Conservation (phyloP, 192 early-diverging fungal species). For the Coemansia biformis region DNA sequence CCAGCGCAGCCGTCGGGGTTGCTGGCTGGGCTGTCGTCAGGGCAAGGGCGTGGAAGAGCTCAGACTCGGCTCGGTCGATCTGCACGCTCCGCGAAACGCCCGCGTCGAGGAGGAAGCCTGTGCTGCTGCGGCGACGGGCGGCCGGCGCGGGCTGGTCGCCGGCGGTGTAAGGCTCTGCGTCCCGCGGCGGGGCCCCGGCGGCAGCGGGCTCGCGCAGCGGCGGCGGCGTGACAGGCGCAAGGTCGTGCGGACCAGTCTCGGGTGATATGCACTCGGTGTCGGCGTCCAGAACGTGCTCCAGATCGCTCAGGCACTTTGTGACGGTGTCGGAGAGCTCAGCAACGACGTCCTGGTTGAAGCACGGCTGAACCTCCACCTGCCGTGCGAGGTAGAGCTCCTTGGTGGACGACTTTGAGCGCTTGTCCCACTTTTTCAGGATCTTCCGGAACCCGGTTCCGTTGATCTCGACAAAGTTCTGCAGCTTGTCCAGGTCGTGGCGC, state of each 20-base stretch:
- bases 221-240: slow-evolving; percentile 1
- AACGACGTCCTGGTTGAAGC: slow-evolving; percentile 91
- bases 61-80: slow-evolving; percentile 39
- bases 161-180: too few relatives aligned
- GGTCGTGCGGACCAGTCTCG: slow-evolving; percentile 25
- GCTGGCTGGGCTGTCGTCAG: slow-evolving; percentile 6
- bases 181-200: too few relatives aligned
- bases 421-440: slow-evolving; percentile 99
- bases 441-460: slow-evolving; percentile 96
- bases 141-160: background rate
- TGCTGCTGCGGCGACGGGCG: slow-evolving; percentile 6
- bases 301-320: slow-evolving; percentile 63
- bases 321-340: slow-evolving; percentile 85
- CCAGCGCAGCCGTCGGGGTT: slow-evolving; percentile 3
- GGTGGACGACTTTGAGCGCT: slow-evolving; percentile 92
- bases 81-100: slow-evolving; percentile 31
- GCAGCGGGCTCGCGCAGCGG: background rate
- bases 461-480: slow-evolving; percentile 97
- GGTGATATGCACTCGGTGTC: slow-evolving; percentile 20
- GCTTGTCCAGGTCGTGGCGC: slow-evolving; percentile 88
- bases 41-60: slow-evolving; percentile 34
- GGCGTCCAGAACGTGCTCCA: slow-evolving; percentile 60
- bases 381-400: slow-evolving; percentile 97
- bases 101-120: slow-evolving; percentile 22
- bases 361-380: slow-evolving; percentile 96